Percentiles rank a stretch among this genome's conserved stretches.
These are phyloP conservation scores for Dispira parvispora DNA, from an alignment of 192 early-diverging fungal genomes.

Conservation along the genomic window DNA sequence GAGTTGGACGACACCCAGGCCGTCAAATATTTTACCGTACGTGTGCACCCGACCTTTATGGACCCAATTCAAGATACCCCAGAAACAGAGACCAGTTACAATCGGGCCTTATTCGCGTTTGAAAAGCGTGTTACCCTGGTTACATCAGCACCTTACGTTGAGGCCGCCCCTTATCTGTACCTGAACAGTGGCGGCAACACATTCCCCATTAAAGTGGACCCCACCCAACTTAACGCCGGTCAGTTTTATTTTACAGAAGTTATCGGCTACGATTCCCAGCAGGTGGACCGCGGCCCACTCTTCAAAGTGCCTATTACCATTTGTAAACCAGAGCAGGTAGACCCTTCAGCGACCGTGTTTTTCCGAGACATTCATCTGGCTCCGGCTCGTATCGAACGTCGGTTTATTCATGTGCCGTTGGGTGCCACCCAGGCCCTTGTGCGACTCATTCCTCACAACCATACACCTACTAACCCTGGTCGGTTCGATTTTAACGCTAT, in stretches of 20 bases:
- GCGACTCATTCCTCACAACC: slow-evolving; percentile 18
- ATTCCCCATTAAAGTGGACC: slow-evolving; percentile 65
- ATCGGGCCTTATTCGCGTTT: slow-evolving; percentile 46
- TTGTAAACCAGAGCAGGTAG: slow-evolving; percentile 49
- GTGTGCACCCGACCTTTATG: background rate
- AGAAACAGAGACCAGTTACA: slow-evolving; percentile 31
- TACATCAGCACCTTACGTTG: slow-evolving; percentile 59
- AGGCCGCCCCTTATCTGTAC: slow-evolving; percentile 52
- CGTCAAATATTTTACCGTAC: slow-evolving; percentile 34
- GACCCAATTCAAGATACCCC: slow-evolving; percentile 44
- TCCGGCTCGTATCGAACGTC: slow-evolving; percentile 62
- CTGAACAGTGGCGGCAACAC: slow-evolving; percentile 40
- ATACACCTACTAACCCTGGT: slow-evolving; percentile 32
- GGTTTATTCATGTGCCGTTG: slow-evolving; percentile 63
- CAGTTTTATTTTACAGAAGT: slow-evolving; percentile 62
- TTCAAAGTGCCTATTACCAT: slow-evolving; percentile 83
- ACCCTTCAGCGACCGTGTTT: slow-evolving; percentile 25
- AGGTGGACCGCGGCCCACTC: slow-evolving; percentile 53
- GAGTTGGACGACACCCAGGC: slow-evolving; percentile 50
- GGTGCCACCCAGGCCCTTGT: slow-evolving; percentile 66
- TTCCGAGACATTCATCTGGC: slow-evolving; percentile 44
- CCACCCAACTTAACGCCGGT: slow-evolving; percentile 57
- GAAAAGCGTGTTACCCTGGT: slow-evolving; percentile 62
- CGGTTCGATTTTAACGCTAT: slow-evolving; percentile 48
- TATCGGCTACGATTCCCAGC: slow-evolving; percentile 57